Base-by-base conservation (phyloP, 2,329 filamentous ascomycete species). In the Penicillium freii region DNA sequence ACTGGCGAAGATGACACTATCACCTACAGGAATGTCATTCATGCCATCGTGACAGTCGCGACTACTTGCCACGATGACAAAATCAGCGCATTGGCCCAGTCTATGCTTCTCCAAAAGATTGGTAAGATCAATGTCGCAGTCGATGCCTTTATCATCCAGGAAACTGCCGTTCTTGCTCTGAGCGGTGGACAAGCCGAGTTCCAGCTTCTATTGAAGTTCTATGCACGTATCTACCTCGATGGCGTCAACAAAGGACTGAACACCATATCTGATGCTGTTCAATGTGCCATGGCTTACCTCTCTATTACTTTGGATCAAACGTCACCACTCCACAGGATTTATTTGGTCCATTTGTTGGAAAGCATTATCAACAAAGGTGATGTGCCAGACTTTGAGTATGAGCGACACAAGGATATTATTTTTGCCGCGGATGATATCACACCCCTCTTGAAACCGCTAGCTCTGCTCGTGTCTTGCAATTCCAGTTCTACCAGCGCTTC, bases 21-120 rank as follows among this genome's bases (percentile, higher is more conserved):
- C 31, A 87, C 92, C 0, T 92, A 95, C 70, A 85, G 87, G 36
- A 95, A 93, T 61, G 89, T 97, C n/a, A 87, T 97, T n/a, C 88
- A 95, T 70, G 91, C 93, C 0, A 93, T 99, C 60, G 93, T 95
- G 56, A 87, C 87, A n/a, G 91, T 99, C 71, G 91, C 94, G 0
- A 85, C 83, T 23, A 87, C 85, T 56, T 92, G 88, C 70, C 84
- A 88, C 47, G 92, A 99, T 68, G 87, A 91, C 58, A 96, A 97
- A 76, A 96, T 99, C 53, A 94, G 89, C 7, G 92, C 92, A 5
- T 80, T 99, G 51, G 93, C 92, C 2, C 89, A 97, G 66, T 95
- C 92, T 0, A 97, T 99, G 87, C 84, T 99, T 25, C 78, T 96
- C n/a, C 94, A 99, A 70, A 97, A 99, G 74, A 84, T 97, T 57